Conservation (phyloP, 345 rosid species). For the Clausena lansium region DNA sequence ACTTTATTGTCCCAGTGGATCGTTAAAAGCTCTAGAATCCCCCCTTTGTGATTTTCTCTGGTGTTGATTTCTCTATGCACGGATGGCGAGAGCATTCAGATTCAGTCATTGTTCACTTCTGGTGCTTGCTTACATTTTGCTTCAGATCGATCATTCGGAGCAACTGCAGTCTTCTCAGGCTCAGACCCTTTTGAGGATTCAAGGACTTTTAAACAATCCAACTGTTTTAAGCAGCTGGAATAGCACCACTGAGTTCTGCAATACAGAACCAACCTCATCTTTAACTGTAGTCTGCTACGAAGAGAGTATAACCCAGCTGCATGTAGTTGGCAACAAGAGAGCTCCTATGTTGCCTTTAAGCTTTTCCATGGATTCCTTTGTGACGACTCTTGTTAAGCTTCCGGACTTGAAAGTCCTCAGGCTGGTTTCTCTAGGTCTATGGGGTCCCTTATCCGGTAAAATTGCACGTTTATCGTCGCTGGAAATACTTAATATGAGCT, state of each 20-base stretch:
- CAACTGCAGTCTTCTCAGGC: slow-evolving; percentile 77
- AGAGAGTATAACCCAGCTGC: slow-evolving; percentile 77
- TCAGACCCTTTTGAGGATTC: slow-evolving; percentile 67
- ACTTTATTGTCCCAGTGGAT: not conserved
- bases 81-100: slow-evolving; percentile 44
- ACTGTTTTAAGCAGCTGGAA: slow-evolving; percentile 67
- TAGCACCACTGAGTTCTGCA: slow-evolving; percentile 77
- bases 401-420: slow-evolving; percentile 80
- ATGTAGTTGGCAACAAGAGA: slow-evolving; percentile 56
- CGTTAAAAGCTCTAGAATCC: not conserved
- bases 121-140: slow-evolving; percentile 34
- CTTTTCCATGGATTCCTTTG: slow-evolving; percentile 77
- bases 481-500: slow-evolving; percentile 84
- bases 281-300: slow-evolving; percentile 85
- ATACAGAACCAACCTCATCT: slow-evolving; percentile 54
- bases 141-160: slow-evolving; percentile 42
- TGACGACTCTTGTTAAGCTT: slow-evolving; percentile 70
- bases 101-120: slow-evolving; percentile 32
- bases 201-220: slow-evolving; percentile 61
- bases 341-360: slow-evolving; percentile 51
- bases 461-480: slow-evolving; percentile 57
- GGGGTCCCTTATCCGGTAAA: slow-evolving; percentile 86
- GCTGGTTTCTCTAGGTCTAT: slow-evolving; percentile 77
- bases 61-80: slow-evolving; percentile 7
- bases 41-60: not conserved